Evolutionary conservation across 2,329 filamentous ascomycete genomes (phyloP).

Genomic region (Fusarium sp.): DNA sequence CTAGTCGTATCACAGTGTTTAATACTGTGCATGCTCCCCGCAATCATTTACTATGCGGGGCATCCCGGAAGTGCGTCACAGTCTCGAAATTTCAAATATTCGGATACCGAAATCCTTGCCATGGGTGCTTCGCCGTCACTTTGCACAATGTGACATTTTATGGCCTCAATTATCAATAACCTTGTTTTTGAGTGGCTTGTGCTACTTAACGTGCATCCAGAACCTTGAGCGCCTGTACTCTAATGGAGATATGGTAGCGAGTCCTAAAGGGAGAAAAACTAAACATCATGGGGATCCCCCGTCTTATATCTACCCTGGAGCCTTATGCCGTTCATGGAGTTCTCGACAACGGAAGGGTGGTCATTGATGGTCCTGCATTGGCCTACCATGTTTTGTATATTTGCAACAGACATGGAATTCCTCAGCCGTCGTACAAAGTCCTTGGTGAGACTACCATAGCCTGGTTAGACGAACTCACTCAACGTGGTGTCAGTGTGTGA

Average conservation of each 20-base stretch:
- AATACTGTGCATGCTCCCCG: conserved; percentile 28
- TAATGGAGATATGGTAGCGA: conserved; percentile 1
- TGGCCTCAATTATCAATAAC: background rate
- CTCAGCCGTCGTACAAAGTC: conserved; percentile 71
- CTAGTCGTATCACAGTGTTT: conserved; percentile 15
- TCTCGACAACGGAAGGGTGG: conserved; percentile 59
- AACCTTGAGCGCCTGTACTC: background rate
- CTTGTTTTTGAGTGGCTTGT: background rate
- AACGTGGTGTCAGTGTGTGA: conserved; percentile 72
- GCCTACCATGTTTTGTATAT: conserved; percentile 78
- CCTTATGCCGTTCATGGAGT: conserved; percentile 61
- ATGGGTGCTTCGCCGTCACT: background rate
- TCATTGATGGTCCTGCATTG: conserved; percentile 83
- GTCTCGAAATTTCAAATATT: conserved; percentile 5
- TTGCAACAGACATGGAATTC: conserved; percentile 63
- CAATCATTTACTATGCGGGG: conserved; percentile 40
- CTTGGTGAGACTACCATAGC: conserved; percentile 69
- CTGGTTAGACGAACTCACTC: conserved; percentile 72
- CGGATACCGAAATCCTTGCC: background rate
- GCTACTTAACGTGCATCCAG: too few relatives aligned
- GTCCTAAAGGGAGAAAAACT: background rate
- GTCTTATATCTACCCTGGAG: conserved; percentile 65
- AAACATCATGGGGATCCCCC: conserved; percentile 68
- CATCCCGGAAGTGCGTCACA: conserved; percentile 39
- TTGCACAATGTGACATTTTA: background rate